Evolutionary conservation across 192 early-diverging fungal genomes (phyloP), one percentile per base, ranked within the genome.

Genomic region (Linderina pennispora): DNA sequence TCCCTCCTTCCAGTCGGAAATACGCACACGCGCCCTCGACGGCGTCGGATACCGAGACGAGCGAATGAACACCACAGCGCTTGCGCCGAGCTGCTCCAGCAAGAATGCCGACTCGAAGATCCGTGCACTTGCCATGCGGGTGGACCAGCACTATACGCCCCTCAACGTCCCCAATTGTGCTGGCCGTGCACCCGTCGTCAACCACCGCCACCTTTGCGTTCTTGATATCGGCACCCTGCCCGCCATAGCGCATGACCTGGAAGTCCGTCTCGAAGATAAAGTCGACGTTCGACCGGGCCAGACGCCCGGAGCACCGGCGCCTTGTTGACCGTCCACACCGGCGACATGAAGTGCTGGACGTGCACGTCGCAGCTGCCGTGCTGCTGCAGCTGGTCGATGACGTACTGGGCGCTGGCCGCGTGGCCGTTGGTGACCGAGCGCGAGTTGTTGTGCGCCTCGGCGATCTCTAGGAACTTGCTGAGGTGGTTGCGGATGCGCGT

Each of bases 1-100:
- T 23, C 80, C 77, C 19, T 80, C 77, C 54, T 80, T 78, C 83
- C 83, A 85, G 21, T 77, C 80, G 0, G 44, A 36, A 36, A 76
- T 47, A 6, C 83, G 71, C 21, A 81, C 76, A 0, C 83, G 83
- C 8, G 55, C 65, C 23, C 31, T 70, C 8, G 78, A 51, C 35
- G 81, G 66, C 8, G 39, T 37, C 31, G 61, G 75, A 48, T 53
- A 74, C 14, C 51, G 48, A 5, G 65, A 44, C 0, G 65, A 50
- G 46, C 78, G 74, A 40, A 79, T 79, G 57, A 82, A 77, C 18
- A 85, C 46, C 15, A 85, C 73, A 5, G 68, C 83, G 5, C 58
- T 60, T 6, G 80, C 83, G 13, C 79, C 79, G 18, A 74, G 62
- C 48, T 77, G 55, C 52, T 85, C 76, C 19, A 81, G 61, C 21